Base-by-base conservation (phyloP, 1,284 basidiomycete genomes). In the Irpex sp. region DNA sequence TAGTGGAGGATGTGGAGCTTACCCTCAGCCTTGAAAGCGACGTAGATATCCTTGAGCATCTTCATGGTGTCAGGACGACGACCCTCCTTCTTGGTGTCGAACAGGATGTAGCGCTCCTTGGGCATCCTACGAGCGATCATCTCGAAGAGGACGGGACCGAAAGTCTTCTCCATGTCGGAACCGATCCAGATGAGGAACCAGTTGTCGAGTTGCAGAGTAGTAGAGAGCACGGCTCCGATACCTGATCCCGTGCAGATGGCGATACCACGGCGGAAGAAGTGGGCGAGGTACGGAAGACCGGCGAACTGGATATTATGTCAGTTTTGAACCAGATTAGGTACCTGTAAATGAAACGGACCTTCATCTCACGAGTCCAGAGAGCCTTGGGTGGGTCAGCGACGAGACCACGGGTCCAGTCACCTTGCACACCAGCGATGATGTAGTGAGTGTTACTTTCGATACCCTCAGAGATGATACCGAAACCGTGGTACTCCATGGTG, bases 381-480 rank as follows among this genome's bases (percentile, higher is more conserved):
- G 79, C 76, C 4, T 75, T 81, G 4, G 86, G 86, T 17, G 83
- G 84, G 66, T 85, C 74, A 57, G 81, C 75, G 52, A 87, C 82
- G 13, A 88, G 78, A 26, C 77, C 74, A 58, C 79, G 79, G 38
- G 86, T 89, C 71, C 87, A 88, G 69, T 87, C 85, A 34, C 86
- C 86, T 71, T 87, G 85, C 2, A 87, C 85, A 62, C 86, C 86
- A 66, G 83, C 85, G 56, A 88, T 85, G 56, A 88, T 79, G 72
- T 87, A 88, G 72, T 88, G 86, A 62, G 82, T 78, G 54, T 81
- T 79, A 15, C 85, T 77, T 58, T 85, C 71, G 40, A 76, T 79
- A 2, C 85, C 85, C 69, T 86, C 84, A 81, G 84, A 86, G 64
- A 87, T 83, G 70, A 85, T 86, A 60, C 85, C 85, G 71, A 87